Conservation (phyloP, 2,329 filamentous ascomycete species). For the Helotiales sp. region DNA sequence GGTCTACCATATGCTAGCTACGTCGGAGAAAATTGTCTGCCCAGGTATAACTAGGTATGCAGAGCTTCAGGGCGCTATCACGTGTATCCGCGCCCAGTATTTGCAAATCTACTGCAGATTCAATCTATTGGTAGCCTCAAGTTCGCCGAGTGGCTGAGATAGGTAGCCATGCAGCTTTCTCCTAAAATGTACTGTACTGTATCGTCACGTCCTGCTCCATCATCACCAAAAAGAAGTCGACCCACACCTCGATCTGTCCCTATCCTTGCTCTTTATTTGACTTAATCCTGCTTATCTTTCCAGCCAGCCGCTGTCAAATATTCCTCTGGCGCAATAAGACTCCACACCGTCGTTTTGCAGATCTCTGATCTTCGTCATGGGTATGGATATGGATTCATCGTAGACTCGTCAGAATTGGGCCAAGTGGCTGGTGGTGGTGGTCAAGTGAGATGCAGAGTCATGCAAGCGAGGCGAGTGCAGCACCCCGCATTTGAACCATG, state of each 20-base stretch:
- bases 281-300: too few species aligned
- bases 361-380: too few species aligned
- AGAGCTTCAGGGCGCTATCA: background rate
- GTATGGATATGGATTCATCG: too few species aligned
- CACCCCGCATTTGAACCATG: conserved; percentile 21
- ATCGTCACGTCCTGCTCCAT: background rate
- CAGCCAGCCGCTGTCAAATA: too few species aligned
- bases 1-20: conserved; percentile 35
- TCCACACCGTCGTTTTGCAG: conserved; percentile 1
- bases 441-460: background rate
- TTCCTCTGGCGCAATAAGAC: background rate
- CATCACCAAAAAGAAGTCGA: background rate
- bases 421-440: too few species aligned
- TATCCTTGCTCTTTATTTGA: too few species aligned
- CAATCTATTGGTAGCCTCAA: background rate
- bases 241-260: too few species aligned
- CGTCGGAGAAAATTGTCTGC: too few species aligned
- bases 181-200: background rate
- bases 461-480: conserved; percentile 4
- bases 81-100: background rate
- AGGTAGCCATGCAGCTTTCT: background rate
- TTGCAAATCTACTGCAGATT: background rate
- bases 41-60: too few species aligned
- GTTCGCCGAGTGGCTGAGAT: background rate
- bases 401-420: too few species aligned